Conservation (phyloP, 176 grass and related monocot species). For the Phoenix roebelenii region DNA sequence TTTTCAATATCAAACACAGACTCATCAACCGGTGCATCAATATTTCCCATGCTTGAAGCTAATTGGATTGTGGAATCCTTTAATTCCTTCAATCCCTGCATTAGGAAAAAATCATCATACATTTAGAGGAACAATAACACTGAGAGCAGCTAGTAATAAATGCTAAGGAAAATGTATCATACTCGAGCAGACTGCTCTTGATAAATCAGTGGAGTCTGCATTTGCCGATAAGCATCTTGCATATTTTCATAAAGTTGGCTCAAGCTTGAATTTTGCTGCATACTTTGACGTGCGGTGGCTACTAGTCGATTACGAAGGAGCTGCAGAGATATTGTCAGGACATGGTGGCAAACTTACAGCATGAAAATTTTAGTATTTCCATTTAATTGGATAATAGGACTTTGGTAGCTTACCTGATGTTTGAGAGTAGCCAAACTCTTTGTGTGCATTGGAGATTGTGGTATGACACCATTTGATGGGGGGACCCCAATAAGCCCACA, state of each 20-base stretch:
- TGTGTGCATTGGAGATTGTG: constrained; percentile 98
- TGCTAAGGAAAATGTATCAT: neutral
- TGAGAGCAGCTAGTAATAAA: too few relatives aligned
- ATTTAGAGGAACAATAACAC: too few relatives aligned
- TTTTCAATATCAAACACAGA: constrained; percentile 83
- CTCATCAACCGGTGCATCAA: constrained; percentile 84
- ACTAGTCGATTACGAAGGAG: constrained; percentile 73
- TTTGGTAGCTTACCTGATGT: constrained; percentile 54
- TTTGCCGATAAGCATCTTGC: constrained; percentile 80
- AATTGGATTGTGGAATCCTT: constrained; percentile 81
- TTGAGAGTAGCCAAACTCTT: constrained; percentile 98
- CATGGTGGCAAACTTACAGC: neutral
- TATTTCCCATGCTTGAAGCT: constrained; percentile 81
- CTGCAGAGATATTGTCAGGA: constrained; percentile 34
- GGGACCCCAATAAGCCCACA: constrained; percentile 94
- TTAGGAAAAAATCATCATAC: neutral
- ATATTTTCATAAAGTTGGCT: constrained; percentile 83
- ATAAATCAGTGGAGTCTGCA: constrained; percentile 85
- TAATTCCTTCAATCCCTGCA: constrained; percentile 71
- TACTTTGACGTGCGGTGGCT: constrained; percentile 54
- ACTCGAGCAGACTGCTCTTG: constrained; percentile 45
- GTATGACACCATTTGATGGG: constrained; percentile 97
- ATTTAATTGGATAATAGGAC: too few relatives aligned
- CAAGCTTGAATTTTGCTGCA: constrained; percentile 77
- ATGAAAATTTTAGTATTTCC: too few relatives aligned